phyloP scores from a whole-genome alignment of 176 grass and related monocot species.

The Carex myosuroides region DNA sequence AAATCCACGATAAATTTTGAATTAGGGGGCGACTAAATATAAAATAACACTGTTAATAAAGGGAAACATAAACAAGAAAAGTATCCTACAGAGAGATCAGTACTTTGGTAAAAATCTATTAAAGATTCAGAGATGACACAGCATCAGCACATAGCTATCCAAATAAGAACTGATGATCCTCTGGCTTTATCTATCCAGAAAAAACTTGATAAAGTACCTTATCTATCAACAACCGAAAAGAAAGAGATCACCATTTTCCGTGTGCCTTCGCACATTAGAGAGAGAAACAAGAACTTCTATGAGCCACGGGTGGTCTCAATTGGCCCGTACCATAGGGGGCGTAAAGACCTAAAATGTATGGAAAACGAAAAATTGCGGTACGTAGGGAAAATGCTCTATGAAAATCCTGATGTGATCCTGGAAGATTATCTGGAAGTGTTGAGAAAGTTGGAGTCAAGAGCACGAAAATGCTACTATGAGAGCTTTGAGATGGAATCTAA shows the following conservation, averaged over 20 bases:
- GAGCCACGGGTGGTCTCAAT: conserved; percentile 20
- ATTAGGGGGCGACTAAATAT: neutral
- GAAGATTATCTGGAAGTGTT: neutral
- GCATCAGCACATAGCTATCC: neutral
- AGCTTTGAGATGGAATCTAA: neutral
- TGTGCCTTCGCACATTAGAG: conserved; percentile 4
- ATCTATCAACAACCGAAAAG: neutral
- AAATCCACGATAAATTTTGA: neutral
- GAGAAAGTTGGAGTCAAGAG: neutral
- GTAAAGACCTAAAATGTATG: conserved; percentile 1
- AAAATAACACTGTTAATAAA: neutral
- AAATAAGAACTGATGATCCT: neutral
- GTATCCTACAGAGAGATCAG: neutral
- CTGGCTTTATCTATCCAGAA: neutral
- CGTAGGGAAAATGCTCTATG: neutral
- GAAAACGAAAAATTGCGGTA: conserved; percentile 12
- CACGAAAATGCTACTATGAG: conserved; percentile 8
- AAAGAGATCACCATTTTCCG: conserved; percentile 6
- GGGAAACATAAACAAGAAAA: neutral
- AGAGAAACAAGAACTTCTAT: conserved; percentile 8
- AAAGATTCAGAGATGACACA: neutral
- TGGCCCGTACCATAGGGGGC: neutral
- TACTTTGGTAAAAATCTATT: neutral
- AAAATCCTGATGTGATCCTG: neutral
- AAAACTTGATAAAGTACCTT: neutral